Evolutionary conservation across 2,329 filamentous ascomycete genomes (phyloP), one percentile per base, ranked within the genome.

Genomic region (Orbilia blumenaviensis): DNA sequence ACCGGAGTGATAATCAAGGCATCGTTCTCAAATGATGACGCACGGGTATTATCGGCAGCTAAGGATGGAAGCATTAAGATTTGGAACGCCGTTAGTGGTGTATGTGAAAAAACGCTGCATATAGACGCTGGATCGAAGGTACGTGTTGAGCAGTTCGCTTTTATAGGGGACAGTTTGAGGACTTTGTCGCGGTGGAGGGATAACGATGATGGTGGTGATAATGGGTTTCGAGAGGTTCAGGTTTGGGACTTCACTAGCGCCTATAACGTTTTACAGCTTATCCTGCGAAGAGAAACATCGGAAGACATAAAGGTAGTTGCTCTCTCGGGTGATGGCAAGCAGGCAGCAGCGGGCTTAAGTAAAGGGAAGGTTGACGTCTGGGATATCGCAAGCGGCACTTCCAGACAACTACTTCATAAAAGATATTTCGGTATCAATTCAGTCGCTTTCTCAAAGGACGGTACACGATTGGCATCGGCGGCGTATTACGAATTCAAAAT

Each of bases 191-290:
- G 32, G 32, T 34, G 27, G 16, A 16, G 36, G 58, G 25, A 29
- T 62, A n/a, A 38, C 58, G 9, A 2, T 14, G 58, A 62, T 16
- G 10, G 23, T n/a, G n/a, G n/a, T n/a, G n/a, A n/a, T n/a, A n/a
- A n/a, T n/a, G n/a, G n/a, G n/a, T n/a, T n/a, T n/a, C n/a, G n/a
- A 4, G n/a, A n/a, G 2, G 18, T 62, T n/a, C 44, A 62, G 25
- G 29, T 62, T n/a, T 62, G 58, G 58, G 38, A 62, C 52, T 12
- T 12, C 7, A 8, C 42, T n/a, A n/a, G n/a, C n/a, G n/a, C n/a
- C n/a, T n/a, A n/a, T n/a, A n/a, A n/a, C n/a, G n/a, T n/a, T n/a
- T n/a, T n/a, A n/a, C n/a, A n/a, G n/a, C n/a, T n/a, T n/a, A n/a
- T n/a, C n/a, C n/a, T n/a, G n/a, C n/a, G n/a, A n/a, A n/a, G n/a